A percentile compares a stretch with the other conserved stretches of the same genome.
Conservation (phyloP, 2,329 filamentous ascomycete species). For the Aspergillus caelatus region DNA sequence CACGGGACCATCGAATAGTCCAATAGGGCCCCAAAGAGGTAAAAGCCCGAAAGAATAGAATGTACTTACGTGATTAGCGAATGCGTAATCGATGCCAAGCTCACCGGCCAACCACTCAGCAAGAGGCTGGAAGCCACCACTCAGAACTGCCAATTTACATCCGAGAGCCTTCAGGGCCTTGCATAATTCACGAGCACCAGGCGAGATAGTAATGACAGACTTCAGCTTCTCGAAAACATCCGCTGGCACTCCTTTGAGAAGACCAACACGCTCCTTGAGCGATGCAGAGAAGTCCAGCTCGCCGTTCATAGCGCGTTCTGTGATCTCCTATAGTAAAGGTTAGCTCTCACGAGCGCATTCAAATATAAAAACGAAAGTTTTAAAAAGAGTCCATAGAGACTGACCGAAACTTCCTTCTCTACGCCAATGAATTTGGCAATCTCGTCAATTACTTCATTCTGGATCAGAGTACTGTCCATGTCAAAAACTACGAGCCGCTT, state of each 20-base stretch:
- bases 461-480: constrained; percentile 97
- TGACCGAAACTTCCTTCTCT: constrained; percentile 71
- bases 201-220: constrained; percentile 75
- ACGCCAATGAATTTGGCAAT: constrained; percentile 83
- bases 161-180: constrained; percentile 75
- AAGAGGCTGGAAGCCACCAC: constrained; percentile 87
- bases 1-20: background rate
- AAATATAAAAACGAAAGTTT: background rate
- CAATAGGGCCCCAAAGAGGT: background rate
- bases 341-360: constrained; percentile 2
- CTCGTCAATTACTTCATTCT: constrained; percentile 96
- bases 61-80: constrained; percentile 75
- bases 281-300: constrained; percentile 89
- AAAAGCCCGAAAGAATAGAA: background rate
- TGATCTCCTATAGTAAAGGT: constrained; percentile 65
- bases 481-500: constrained; percentile 92
- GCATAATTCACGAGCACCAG: constrained; percentile 76
- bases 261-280: constrained; percentile 75
- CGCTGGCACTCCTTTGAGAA: constrained; percentile 78
- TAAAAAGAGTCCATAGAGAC: constrained; percentile 38
- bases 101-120: constrained; percentile 82
- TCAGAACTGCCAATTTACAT: constrained; percentile 85
- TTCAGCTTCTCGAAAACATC: constrained; percentile 79
- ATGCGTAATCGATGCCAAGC: constrained; percentile 82
- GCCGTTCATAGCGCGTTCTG: constrained; percentile 90